These are phyloP conservation scores for Stereum hirsutum DNA, from an alignment of 1,284 basidiomycete species.

Conservation along the genomic window DNA sequence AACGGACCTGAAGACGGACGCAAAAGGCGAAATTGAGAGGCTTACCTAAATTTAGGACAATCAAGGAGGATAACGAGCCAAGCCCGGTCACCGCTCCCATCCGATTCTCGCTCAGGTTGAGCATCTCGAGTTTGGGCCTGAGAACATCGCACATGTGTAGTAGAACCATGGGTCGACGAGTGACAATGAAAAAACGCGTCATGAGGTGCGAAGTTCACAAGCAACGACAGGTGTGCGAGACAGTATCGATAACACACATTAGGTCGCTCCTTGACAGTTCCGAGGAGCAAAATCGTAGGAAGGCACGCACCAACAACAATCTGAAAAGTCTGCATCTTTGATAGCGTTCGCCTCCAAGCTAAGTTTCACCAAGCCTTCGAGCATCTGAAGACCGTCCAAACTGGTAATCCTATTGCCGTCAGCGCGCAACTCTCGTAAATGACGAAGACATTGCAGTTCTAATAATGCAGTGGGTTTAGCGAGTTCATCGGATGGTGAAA, in stretches of 20 bases:
- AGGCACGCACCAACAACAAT: constrained; percentile 58
- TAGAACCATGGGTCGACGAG: constrained; percentile 9
- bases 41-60: constrained; percentile 77
- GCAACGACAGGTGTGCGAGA: too few relatives aligned
- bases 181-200: too few relatives aligned
- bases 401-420: constrained; percentile 77
- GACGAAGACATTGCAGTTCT: constrained; percentile 81
- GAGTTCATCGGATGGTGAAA: constrained; percentile 8
- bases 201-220: too few relatives aligned
- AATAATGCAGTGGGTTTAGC: constrained; percentile 10
- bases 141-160: constrained; percentile 3
- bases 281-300: constrained; percentile 5
- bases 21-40: background rate
- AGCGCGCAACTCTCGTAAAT: constrained; percentile 83
- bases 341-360: constrained; percentile 77
- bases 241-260: too few relatives aligned
- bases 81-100: constrained; percentile 55
- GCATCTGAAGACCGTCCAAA: constrained; percentile 71
- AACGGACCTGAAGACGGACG: constrained; percentile 3
- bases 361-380: constrained; percentile 78
- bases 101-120: constrained; percentile 78
- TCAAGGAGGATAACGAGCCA: constrained; percentile 50
- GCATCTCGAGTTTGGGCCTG: constrained; percentile 75
- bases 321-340: constrained; percentile 49
- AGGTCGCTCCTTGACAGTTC: too few relatives aligned